Base-by-base conservation (phyloP, 106 monocot genomes). In the Xerophyta viscosa region DNA sequence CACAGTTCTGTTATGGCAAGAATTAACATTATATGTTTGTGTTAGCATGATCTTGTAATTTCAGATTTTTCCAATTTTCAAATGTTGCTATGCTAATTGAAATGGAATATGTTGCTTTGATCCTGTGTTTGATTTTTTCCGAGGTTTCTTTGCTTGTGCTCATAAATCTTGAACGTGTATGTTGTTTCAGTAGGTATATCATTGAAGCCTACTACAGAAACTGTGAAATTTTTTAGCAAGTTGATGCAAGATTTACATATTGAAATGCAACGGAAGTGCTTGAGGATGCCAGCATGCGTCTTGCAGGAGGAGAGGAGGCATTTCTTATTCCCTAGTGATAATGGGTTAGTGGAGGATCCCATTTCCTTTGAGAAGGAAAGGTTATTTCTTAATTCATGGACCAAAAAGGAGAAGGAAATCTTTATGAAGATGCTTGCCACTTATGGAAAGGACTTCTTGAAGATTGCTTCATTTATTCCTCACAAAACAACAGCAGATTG, bases 401-500 rank as follows among this genome's bases (percentile, higher is more conserved):
- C 68, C 2, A 29, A 54, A 37, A 85, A 86, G 33, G 96, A 98
- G 61, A 79, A 77, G 41, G 54, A 63, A 57, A 37, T 90, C 59
- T 89, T 98, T 45, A 71, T 82, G 72, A 82, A 98, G 27, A 94
- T 66, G 74, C 93, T 94, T 62, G 88, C 64, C 27, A 65, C 56
- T 24, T 76, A 43, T 41, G 88, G 87, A 13, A 94, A 98, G 51
- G 85, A 98, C 52, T 98, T 98, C 24, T 47, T 50, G 5, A 98
- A 74, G 57, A 77, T 98, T 45, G 76, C 89, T 48, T 78, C 79
- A 51, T 79, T 72, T 27, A 61, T 98, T 37, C 27, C 29, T 20
- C 89, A 98, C 66, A 98, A 98, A 47, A 86, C 78, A 19, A 86
- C 79, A 27, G 89, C 96, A 48, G 96, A 98, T 44, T 98, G 96